Conservation (phyloP, 2,329 filamentous ascomycete genomes). For the Aspergillus fructus region DNA sequence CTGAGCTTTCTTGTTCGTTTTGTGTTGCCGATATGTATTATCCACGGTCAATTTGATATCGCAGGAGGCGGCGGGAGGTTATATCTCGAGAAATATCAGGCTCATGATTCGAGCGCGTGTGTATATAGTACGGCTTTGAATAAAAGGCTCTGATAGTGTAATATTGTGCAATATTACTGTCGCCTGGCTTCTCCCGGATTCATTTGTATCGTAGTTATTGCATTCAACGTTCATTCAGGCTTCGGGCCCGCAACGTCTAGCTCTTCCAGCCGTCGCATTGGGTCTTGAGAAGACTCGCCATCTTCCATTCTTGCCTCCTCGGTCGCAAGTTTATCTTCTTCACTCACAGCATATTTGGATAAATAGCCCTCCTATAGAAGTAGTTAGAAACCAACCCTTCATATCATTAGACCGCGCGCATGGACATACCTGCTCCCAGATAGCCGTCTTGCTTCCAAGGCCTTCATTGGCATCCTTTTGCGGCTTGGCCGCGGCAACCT, state of each 20-base stretch:
- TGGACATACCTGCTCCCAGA: slow-evolving; percentile 87
- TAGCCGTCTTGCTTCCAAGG: slow-evolving; percentile 84
- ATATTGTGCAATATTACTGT: slow-evolving; percentile 29
- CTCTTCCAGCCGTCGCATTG: slow-evolving; percentile 93
- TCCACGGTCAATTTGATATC: slow-evolving; percentile 29
- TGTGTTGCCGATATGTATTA: slow-evolving; percentile 29
- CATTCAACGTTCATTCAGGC: slow-evolving; percentile 56
- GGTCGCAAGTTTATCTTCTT: slow-evolving; percentile 68
- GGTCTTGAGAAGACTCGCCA: slow-evolving; percentile 66
- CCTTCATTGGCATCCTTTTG: slow-evolving; percentile 87
- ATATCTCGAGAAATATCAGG: slow-evolving; percentile 25
- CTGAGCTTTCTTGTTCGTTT: slow-evolving; percentile 18
- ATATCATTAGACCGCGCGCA: neutral
- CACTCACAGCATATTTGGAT: slow-evolving; percentile 79
- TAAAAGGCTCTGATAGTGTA: slow-evolving; percentile 26
- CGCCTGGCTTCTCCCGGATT: slow-evolving; percentile 19
- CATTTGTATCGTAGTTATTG: slow-evolving; percentile 16
- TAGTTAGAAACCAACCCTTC: slow-evolving; percentile 20
- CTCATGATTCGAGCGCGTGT: slow-evolving; percentile 33
- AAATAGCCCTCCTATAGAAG: slow-evolving; percentile 80
- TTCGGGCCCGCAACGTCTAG: slow-evolving; percentile 93
- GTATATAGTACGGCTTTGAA: slow-evolving; percentile 39
- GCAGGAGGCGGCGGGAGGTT: slow-evolving; percentile 17
- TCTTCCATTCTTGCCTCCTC: slow-evolving; percentile 54
- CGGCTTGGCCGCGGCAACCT: slow-evolving; percentile 86